These are phyloP conservation scores for Anthracocystis setariae DNA, from an alignment of 1,284 basidiomycete genomes.

Conservation along the genomic window DNA sequence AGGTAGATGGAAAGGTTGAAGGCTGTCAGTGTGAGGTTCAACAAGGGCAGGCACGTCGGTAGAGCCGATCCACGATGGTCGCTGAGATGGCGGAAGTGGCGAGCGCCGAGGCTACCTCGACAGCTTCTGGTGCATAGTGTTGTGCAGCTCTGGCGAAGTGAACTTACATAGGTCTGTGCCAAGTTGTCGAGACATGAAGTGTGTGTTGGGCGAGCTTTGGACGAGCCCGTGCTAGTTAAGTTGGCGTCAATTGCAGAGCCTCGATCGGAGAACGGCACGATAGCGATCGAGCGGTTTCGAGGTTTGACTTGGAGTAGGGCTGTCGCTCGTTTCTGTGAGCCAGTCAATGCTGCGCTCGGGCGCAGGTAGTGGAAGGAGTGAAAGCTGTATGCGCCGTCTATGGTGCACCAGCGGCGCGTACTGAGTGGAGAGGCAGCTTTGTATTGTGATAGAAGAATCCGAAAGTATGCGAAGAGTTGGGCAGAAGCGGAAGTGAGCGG, in stretches of 20 bases:
- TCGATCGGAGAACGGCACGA: not conserved
- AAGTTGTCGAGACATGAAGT: constrained; percentile 51
- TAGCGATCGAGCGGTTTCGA: not conserved
- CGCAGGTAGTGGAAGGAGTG: constrained; percentile 1
- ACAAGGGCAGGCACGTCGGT: too few species aligned
- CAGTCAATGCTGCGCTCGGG: constrained; percentile 9
- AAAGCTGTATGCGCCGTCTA: constrained; percentile 21
- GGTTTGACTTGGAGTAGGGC: not conserved
- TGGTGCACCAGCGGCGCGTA: constrained; percentile 26
- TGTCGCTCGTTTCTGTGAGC: constrained; percentile 6
- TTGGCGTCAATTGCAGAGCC: not conserved
- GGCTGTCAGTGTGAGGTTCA: constrained; percentile 8
- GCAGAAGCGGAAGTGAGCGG: constrained; percentile 50
- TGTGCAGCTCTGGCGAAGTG: not conserved
- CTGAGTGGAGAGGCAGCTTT: constrained; percentile 14
- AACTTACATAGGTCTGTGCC: constrained; percentile 44
- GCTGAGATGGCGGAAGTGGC: too few species aligned
- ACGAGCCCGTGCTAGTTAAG: constrained; percentile 10
- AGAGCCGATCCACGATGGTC: too few species aligned
- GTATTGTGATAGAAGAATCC: constrained; percentile 53
- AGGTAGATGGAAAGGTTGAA: not conserved
- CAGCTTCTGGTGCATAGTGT: not conserved
- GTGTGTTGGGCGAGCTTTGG: constrained; percentile 19
- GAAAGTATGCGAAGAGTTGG: constrained; percentile 52
- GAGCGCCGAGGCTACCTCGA: too few species aligned